These are phyloP conservation scores for Sutorius australiensis DNA, from an alignment of 768 basidiomycete species.

Conservation along the genomic window DNA sequence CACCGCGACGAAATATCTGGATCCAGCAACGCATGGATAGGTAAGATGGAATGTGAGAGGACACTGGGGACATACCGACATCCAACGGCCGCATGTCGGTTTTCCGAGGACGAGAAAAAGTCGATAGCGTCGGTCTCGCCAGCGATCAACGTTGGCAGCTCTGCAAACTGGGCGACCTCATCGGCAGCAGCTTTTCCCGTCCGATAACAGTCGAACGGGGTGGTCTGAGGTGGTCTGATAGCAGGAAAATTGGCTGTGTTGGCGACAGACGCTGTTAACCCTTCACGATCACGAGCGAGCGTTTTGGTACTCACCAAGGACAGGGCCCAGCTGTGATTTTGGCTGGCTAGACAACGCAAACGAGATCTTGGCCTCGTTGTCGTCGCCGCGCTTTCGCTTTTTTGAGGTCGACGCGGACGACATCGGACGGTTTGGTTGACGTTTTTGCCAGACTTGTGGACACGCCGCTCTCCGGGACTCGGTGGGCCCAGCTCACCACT, in stretches of 20 bases:
- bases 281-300: conserved; percentile 27
- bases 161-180: conserved; percentile 31
- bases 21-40: not conserved
- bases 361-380: conserved; percentile 32
- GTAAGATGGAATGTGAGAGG: conserved; percentile 2
- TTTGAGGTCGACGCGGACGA: conserved; percentile 30
- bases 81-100: conserved; percentile 47
- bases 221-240: conserved; percentile 52
- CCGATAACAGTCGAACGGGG: conserved; percentile 59
- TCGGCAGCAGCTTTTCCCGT: conserved; percentile 30
- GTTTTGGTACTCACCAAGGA: conserved; percentile 42
- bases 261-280: conserved; percentile 9
- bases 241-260: conserved; percentile 62
- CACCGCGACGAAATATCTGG: conserved; percentile 79
- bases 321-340: conserved; percentile 43
- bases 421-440: conserved; percentile 20
- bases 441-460: conserved; percentile 6
- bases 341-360: conserved; percentile 36
- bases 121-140: conserved; percentile 86
- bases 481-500: conserved; percentile 8
- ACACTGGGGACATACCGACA: conserved; percentile 55
- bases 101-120: conserved; percentile 65
- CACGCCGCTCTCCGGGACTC: not conserved
- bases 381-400: conserved; percentile 48
- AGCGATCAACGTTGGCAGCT: conserved; percentile 47